phyloP scores from a whole-genome alignment of 768 basidiomycete species.

The Psilocybe cyanescens region DNA sequence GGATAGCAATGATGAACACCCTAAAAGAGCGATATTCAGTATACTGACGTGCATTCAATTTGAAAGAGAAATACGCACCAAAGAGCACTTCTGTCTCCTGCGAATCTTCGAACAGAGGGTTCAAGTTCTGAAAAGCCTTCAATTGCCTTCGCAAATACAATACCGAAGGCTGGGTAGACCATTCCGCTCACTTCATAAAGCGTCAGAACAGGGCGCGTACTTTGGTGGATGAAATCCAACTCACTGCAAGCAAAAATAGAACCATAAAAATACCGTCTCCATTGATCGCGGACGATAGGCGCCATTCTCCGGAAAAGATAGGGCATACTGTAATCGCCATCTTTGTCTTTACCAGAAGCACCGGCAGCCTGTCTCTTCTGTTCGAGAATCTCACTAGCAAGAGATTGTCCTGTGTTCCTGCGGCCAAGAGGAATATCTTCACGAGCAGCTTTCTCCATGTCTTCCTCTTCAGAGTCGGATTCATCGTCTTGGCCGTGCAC shows the following conservation, averaged over 20 bases:
- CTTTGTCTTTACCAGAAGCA: conserved; percentile 26
- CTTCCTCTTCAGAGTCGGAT: conserved; percentile 37
- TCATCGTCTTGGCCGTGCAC: conserved; percentile 24
- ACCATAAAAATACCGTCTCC: conserved; percentile 64
- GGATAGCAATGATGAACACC: conserved; percentile 81
- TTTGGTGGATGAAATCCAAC: conserved; percentile 21
- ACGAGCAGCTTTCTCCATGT: conserved; percentile 58
- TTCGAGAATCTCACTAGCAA: conserved; percentile 70
- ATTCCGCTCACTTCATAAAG: conserved; percentile 52
- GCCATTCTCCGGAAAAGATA: conserved; percentile 79
- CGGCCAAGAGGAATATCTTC: conserved; percentile 68
- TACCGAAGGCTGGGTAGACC: conserved; percentile 74
- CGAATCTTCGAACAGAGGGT: conserved; percentile 43
- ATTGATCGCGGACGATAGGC: conserved; percentile 59
- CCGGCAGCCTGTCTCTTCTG: conserved; percentile 43
- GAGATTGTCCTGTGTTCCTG: conserved; percentile 63
- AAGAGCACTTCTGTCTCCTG: conserved; percentile 73
- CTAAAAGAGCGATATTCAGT: conserved; percentile 32
- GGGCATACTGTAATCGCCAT: conserved; percentile 44
- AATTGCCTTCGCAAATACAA: conserved; percentile 71
- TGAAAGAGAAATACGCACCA: conserved; percentile 41
- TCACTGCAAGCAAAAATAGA: conserved; percentile 53
- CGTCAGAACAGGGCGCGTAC: background rate
- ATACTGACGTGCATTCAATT: conserved; percentile 15
- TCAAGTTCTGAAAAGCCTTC: conserved; percentile 52